Conservation (phyloP, 768 basidiomycete species). For the Psilocybe cyanescens region DNA sequence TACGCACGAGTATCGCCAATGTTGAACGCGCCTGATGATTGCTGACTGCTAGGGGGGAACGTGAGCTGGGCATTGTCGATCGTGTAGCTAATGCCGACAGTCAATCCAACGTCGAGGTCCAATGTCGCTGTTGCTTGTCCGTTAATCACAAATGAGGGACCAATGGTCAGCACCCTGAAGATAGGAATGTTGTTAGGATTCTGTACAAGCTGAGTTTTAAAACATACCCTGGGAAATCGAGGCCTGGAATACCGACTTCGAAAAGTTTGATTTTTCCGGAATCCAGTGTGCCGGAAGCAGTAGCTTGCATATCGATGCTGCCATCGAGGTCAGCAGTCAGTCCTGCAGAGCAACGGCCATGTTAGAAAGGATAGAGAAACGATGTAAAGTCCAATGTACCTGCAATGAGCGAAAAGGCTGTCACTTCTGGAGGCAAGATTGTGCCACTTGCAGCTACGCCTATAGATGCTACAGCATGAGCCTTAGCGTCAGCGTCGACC, state of each 20-base stretch:
- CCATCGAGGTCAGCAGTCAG: conserved; percentile 44
- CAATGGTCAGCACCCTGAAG: conserved; percentile 44
- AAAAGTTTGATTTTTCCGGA: conserved; percentile 46
- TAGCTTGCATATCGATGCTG: conserved; percentile 38
- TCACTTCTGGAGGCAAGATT: conserved; percentile 45
- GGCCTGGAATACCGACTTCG: conserved; percentile 46
- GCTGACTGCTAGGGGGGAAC: conserved; percentile 43
- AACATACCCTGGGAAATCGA: conserved; percentile 52
- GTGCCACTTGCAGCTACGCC: conserved; percentile 48
- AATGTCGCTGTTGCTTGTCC: conserved; percentile 38
- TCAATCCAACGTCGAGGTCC: conserved; percentile 41
- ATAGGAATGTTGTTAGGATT: background rate
- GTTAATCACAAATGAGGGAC: conserved; percentile 49
- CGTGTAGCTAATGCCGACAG: conserved; percentile 47
- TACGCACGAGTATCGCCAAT: conserved; percentile 47
- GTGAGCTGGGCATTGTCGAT: conserved; percentile 42
- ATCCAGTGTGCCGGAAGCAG: conserved; percentile 42
- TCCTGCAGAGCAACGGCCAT: conserved; percentile 22
- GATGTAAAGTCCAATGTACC: conserved; percentile 27
- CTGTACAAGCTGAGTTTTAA: background rate
- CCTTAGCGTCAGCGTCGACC: conserved; percentile 33
- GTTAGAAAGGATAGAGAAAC: background rate
- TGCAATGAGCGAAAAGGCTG: conserved; percentile 36
- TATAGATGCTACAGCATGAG: conserved; percentile 36
- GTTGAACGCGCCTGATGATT: conserved; percentile 30